These are phyloP conservation scores for Chlorella vulgaris DNA, from an alignment of 139 green algal species.

Conservation along the genomic window DNA sequence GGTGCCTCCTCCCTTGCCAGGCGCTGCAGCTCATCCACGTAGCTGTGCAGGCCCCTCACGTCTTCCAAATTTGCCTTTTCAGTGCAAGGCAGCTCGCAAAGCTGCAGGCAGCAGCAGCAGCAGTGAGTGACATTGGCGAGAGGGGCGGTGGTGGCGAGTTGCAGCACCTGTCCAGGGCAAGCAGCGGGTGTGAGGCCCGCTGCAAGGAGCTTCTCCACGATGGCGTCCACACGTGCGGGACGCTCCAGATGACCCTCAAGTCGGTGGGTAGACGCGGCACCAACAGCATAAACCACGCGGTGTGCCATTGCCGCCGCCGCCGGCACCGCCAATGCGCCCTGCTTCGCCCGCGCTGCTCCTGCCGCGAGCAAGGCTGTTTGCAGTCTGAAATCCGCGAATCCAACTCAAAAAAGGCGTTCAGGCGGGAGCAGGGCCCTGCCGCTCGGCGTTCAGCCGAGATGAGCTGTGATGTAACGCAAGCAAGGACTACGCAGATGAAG, in stretches of 20 bases:
- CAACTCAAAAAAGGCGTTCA: too few species aligned
- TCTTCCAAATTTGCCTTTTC: neutral
- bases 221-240: neutral
- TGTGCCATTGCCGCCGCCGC: neutral
- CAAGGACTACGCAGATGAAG: too few species aligned
- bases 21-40: slow-evolving; percentile 20
- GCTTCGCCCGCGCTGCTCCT: too few species aligned
- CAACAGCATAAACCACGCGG: neutral
- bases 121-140: neutral
- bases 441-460: too few species aligned
- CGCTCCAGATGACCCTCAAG: slow-evolving; percentile 26
- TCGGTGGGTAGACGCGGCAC: neutral
- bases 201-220: neutral
- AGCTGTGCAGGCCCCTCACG: slow-evolving; percentile 16
- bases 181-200: neutral
- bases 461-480: too few species aligned
- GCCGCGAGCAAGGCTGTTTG: too few species aligned
- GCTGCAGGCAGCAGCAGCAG: neutral
- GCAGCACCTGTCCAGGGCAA: slow-evolving; percentile 1
- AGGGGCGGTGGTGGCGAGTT: too few species aligned
- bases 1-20: neutral
- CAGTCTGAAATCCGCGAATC: too few species aligned
- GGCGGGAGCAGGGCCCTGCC: too few species aligned
- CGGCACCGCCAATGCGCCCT: too few species aligned
- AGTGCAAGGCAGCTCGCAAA: neutral